These are phyloP conservation scores for Cercophora newfieldiana DNA, from an alignment of 495 filamentous ascomycete species.

Conservation along the genomic window DNA sequence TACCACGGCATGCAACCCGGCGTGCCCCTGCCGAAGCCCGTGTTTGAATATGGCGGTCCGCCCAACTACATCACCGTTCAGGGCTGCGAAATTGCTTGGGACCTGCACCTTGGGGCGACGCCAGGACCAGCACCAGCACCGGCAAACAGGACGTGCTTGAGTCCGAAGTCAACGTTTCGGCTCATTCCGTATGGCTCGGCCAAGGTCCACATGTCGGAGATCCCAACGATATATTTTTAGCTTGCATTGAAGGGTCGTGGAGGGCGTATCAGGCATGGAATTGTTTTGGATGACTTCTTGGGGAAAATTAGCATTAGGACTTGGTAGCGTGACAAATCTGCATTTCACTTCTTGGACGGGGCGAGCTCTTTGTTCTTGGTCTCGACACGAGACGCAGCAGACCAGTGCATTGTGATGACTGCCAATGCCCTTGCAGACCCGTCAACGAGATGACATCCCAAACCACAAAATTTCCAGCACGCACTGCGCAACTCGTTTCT, in stretches of 20 bases:
- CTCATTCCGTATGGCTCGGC: slow-evolving; percentile 58
- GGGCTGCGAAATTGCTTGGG: slow-evolving; percentile 59
- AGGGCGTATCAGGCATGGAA: background rate
- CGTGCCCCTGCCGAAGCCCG: slow-evolving; percentile 41
- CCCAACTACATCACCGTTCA: slow-evolving; percentile 50
- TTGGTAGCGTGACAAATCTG: background rate
- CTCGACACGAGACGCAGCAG: too few relatives aligned
- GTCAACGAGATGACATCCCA: too few relatives aligned
- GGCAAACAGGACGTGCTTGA: slow-evolving; percentile 23
- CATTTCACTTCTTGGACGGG: background rate
- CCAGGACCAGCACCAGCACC: slow-evolving; percentile 44
- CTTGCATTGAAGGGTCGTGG: background rate
- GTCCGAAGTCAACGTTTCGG: slow-evolving; percentile 37
- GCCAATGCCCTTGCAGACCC: too few relatives aligned
- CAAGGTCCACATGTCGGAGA: slow-evolving; percentile 61
- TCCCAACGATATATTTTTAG: slow-evolving; percentile 39
- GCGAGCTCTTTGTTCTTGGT: background rate
- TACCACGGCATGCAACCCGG: slow-evolving; percentile 18
- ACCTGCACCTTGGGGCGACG: slow-evolving; percentile 45
- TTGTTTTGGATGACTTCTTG: background rate
- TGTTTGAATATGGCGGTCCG: slow-evolving; percentile 51
- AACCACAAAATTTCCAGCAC: too few relatives aligned
- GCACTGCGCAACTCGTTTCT: too few relatives aligned
- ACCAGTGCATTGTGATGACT: too few relatives aligned
- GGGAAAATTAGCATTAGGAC: background rate